phyloP scores from a whole-genome alignment of 2,329 filamentous ascomycete species.

The Thielaviopsis musarum region DNA sequence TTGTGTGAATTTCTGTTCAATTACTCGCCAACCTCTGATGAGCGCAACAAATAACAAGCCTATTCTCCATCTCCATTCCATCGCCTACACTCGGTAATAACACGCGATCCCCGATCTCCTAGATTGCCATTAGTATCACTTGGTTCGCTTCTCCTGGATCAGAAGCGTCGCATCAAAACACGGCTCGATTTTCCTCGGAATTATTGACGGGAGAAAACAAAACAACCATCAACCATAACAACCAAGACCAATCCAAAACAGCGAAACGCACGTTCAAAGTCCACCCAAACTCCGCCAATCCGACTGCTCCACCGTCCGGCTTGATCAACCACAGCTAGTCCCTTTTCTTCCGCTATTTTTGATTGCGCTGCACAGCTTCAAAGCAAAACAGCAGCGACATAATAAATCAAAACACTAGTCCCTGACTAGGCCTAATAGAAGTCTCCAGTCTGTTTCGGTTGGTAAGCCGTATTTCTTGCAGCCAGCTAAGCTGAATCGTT shows the following conservation, averaged over 20 bases:
- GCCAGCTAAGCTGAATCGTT: neutral
- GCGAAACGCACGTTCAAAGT: neutral
- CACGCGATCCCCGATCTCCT: slow-evolving; percentile 6
- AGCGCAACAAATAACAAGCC: neutral
- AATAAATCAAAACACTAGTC: neutral
- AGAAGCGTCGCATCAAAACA: slow-evolving; percentile 3
- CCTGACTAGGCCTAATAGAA: neutral
- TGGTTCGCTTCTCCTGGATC: slow-evolving; percentile 7
- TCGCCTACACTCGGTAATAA: slow-evolving; percentile 5
- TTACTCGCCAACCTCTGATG: neutral
- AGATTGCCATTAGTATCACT: slow-evolving; percentile 8
- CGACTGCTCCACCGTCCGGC: neutral
- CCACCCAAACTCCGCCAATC: neutral
- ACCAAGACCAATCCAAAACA: neutral
- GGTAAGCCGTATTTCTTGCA: neutral
- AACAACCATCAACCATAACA: neutral
- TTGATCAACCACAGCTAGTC: neutral
- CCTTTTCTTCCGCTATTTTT: neutral
- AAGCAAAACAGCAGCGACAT: too few species aligned
- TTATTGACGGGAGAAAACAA: neutral
- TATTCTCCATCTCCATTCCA: neutral
- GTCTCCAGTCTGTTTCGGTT: neutral
- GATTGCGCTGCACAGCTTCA: too few species aligned
- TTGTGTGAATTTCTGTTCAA: neutral
- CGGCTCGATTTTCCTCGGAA: neutral